Evolutionary conservation across 805 yeast species (phyloP).

Genomic region (Starmerella geochares): DNA sequence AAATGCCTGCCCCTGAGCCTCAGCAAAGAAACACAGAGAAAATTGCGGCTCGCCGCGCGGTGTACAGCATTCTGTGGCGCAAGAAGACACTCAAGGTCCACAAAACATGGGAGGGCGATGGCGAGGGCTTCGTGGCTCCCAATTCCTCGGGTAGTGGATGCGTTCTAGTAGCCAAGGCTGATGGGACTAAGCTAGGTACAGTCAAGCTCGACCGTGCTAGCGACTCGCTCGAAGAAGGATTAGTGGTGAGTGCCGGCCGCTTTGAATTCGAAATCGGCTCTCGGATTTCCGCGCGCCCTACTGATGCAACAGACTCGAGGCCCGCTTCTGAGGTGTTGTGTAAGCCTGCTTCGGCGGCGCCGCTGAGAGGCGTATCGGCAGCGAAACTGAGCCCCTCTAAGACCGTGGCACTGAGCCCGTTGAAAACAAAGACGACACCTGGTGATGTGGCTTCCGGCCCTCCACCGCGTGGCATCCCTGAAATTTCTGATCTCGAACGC

Average conservation of each 20-base stretch:
- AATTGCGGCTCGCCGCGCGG: not conserved
- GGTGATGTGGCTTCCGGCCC: no score
- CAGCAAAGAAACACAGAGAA: not conserved
- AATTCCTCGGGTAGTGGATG: not conserved
- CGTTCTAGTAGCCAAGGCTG: constrained; percentile 24
- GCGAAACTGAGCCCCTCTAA: no score
- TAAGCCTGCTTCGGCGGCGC: no score
- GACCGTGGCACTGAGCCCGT: no score
- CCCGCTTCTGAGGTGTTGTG: no score
- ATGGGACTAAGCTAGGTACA: constrained; percentile 28
- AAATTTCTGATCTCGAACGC: no score
- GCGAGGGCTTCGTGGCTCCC: constrained; percentile 29
- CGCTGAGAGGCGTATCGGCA: no score
- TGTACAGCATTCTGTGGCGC: constrained; percentile 47
- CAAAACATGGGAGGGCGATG: constrained; percentile 95
- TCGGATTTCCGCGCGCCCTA: not conserved
- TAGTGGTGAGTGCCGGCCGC: constrained; percentile 42
- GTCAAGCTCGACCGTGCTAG: constrained; percentile 14
- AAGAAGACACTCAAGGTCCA: constrained; percentile 66
- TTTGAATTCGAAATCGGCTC: constrained; percentile 40
- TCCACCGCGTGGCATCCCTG: no score
- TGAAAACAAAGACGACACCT: no score
- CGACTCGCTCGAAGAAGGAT: constrained; percentile 29
- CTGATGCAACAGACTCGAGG: no score
- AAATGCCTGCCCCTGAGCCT: no score